phyloP scores from a whole-genome alignment of 371 early-diverging fungal genomes.

The Actinomucor elegans region DNA sequence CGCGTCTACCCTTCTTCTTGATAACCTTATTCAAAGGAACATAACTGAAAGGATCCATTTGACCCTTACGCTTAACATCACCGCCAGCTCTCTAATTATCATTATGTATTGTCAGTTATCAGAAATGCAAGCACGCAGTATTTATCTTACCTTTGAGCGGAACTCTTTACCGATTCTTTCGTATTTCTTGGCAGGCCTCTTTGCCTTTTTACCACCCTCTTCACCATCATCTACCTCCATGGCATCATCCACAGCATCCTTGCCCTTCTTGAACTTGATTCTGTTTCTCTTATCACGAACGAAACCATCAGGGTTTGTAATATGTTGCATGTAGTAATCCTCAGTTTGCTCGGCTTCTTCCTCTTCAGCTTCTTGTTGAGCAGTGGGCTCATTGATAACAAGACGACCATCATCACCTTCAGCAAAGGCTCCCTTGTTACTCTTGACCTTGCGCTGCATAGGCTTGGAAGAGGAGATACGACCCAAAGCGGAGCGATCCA shows the following conservation, averaged over 20 bases:
- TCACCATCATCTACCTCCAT: constrained; percentile 60
- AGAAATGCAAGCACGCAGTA: background rate
- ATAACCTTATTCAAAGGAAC: constrained; percentile 76
- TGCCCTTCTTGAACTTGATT: constrained; percentile 86
- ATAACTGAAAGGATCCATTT: constrained; percentile 94
- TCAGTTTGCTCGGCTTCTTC: constrained; percentile 56
- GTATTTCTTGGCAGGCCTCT: constrained; percentile 22
- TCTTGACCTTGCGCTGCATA: constrained; percentile 47
- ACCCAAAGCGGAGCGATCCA: constrained; percentile 84
- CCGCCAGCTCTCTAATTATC: constrained; percentile 79
- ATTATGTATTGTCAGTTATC: background rate
- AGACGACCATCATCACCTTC: constrained; percentile 77
- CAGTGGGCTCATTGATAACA: constrained; percentile 69
- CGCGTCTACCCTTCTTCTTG: constrained; percentile 50
- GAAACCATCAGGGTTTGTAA: constrained; percentile 82
- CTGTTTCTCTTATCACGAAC: constrained; percentile 78
- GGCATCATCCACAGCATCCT: constrained; percentile 49
- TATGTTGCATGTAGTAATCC: constrained; percentile 83
- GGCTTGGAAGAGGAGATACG: constrained; percentile 66
- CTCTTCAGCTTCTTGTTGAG: constrained; percentile 36
- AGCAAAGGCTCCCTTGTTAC: constrained; percentile 53
- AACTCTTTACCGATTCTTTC: constrained; percentile 58
- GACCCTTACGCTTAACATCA: constrained; percentile 87
- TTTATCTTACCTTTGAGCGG: constrained; percentile 55
- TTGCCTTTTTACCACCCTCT: constrained; percentile 24